phyloP scores from a whole-genome alignment of 495 filamentous ascomycete species.

The Aspergillus cristatus region DNA sequence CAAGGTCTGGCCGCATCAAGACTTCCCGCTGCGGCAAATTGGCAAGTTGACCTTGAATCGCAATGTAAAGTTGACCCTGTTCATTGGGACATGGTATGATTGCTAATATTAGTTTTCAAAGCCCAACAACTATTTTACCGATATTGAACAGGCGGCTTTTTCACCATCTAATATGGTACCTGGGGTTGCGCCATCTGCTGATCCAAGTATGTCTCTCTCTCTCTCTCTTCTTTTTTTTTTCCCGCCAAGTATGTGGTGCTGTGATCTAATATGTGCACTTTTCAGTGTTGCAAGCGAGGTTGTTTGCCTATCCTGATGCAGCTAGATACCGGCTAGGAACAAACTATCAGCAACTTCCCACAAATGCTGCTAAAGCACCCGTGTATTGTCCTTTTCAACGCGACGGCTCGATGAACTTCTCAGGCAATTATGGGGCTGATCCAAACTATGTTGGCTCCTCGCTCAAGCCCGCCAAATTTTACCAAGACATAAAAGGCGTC shows the following conservation, averaged over 20 bases:
- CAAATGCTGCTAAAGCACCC: slow-evolving; percentile 29
- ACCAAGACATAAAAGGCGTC: no score
- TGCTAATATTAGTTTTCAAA: slow-evolving; percentile 12
- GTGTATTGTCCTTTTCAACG: slow-evolving; percentile 62
- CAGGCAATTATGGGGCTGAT: slow-evolving; percentile 54
- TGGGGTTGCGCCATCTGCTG: slow-evolving; percentile 32
- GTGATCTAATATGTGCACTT: slow-evolving; percentile 27
- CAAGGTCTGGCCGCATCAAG: slow-evolving; percentile 32
- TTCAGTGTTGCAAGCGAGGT: slow-evolving; percentile 57
- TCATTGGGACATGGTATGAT: no score
- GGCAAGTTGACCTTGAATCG: slow-evolving; percentile 32
- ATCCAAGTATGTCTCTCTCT: slow-evolving; percentile 31
- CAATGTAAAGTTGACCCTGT: no score
- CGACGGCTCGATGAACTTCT: slow-evolving; percentile 52
- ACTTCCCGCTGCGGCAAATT: slow-evolving; percentile 32
- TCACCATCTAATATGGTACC: slow-evolving; percentile 41
- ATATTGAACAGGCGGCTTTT: slow-evolving; percentile 44
- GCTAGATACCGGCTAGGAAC: slow-evolving; percentile 57
- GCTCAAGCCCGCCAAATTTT: slow-evolving; percentile 6
- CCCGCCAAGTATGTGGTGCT: no score
- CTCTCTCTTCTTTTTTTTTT: no score
- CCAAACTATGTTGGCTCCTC: slow-evolving; percentile 53
- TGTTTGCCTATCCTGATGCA: slow-evolving; percentile 64
- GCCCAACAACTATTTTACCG: slow-evolving; percentile 39
- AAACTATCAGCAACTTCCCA: slow-evolving; percentile 54